Base-by-base conservation (phyloP, 1,284 basidiomycete species). In the Fomitiporia mediterranea region DNA sequence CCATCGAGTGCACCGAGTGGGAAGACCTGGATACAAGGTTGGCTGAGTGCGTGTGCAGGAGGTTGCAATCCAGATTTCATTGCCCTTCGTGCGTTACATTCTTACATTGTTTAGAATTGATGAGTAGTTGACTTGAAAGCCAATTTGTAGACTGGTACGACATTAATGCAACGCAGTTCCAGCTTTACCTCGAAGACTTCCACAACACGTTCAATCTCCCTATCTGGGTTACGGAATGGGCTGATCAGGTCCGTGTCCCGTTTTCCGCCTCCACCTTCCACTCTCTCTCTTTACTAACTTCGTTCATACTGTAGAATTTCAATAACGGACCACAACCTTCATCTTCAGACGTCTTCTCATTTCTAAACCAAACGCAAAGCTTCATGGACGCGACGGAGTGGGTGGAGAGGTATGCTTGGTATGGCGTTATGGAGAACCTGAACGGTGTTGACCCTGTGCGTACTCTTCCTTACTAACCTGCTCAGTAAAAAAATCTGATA, bases 331-430 rank as follows among this genome's bases (percentile, higher is more conserved):
- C 64, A 44, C 74, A 74, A 61, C 72, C 72, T 48, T 70, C 67
- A 4, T 59, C 63, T 30, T 63, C 68, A 34, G 69, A 73, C 51
- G 67, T 74, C 44, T 60, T 68, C n/a, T 51, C 66, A 23, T 73
- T 76, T 62, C 69, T 76, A 70, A 72, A 74, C 57, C 64, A 67
- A 5, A 74, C 74, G 4, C 69, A 72, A 54, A 57, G 64, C 7
- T 77, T 70, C 64, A 72, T 77, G 71, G 72, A 77, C 46, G 60
- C 51, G 15, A 70, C 72, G 1, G 61, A 64, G 19, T 77, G 72
- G 70, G 69, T 77, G 13, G 75, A 77, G 58, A 68, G 75, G 8
- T 76, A 76, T 58, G 68, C 74, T n/a, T 78, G 74, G 73, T 77
- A 74, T 56, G 75, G 74, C 4, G 74, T 73, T 9, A 74, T 74